Base-by-base conservation (phyloP, 495 filamentous ascomycete genomes). In the Darksidea phi region DNA sequence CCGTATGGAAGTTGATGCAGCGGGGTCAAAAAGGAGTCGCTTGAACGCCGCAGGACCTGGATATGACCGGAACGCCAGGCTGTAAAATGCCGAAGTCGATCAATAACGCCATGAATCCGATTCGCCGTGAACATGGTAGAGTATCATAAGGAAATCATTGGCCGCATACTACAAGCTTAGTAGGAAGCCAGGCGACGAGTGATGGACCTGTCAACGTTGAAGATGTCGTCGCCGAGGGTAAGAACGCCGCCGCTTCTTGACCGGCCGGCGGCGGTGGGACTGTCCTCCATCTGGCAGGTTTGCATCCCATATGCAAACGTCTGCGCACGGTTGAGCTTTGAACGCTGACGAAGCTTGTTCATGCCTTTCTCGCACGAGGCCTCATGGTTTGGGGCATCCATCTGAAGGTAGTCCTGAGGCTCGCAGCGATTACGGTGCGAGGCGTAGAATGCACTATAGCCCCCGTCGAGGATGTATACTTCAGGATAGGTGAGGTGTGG, bases 401-500 rank as follows among this genome's bases (percentile, higher is more conserved):
- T 99, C 73, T 92, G 89, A 25, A 97, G 89, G 67, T 99, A 99
- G 61, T 91, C 88, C 69, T 95, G 92, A 8, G 94, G 94, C 57
- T 84, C 90, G 77, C 95, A 99, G 43, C 90, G 84, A 11, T 80
- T 73, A 43, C 85, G 84, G 71, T 96, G 83, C 52, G 88, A 77
- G 13, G 80, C 71, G 75, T 91, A 99, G 78, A 99, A 99, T 0
- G 85, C 80, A 71, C 89, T 95, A 74, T 99, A 99, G 20, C 95
- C 95, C 43, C 95, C 95, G 43, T 97, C 91, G 24, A 99, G 80
- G 67, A 99, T 94, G 74, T 97, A 99, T 52, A 97, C 82, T 66
- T 99, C 95, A 0, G 95, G 95, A 65, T 96, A 99, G 20, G 84
- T 89, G 25, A 99, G 85, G 26, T 80, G 80, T 11, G 95, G 95